Evolutionary conservation across 2,329 filamentous ascomycete species (phyloP), one percentile per base, ranked within the genome.

Genomic region (Xenoacremonium recifei): DNA sequence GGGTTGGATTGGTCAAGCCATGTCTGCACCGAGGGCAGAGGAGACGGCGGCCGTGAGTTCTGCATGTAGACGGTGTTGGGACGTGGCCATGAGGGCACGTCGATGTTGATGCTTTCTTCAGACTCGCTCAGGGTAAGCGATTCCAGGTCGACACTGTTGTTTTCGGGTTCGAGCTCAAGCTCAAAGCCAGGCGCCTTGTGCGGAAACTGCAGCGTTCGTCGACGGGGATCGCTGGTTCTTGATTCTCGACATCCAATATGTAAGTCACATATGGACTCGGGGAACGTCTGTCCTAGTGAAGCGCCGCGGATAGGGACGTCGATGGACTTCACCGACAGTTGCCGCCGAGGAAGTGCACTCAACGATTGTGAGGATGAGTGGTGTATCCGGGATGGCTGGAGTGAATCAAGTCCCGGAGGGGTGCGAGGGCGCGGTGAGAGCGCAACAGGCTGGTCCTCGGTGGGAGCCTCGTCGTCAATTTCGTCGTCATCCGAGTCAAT

Each of bases 401-500:
- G 23, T 27, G 23, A 27, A 27, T 27, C 23, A 27, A 27, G 23
- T 7, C 23, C 7, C 9, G 23, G 43, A 2, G 57, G 62, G 16
- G 61, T 62, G 10, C 52, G 58, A 11, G 64, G 62, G 37, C 64
- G 48, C 3, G 64, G 63, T 10, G 61, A 61, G 11, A 62, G 47
- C 16, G 51, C 36, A 21, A 31, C 38, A 6, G 53, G 37, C 25
- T 41, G 48, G 5, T 50, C 45, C n/a, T 40, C 45, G 15, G 30
- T 35, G 3, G 53, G 48, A 10, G 33, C 32, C 4, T 52, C 42
- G n/a, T 49, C 33, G 1, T 42, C 47, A 27, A 50, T 39, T 7
- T 57, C 54, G 7, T 64, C 63, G 2, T 54, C 50, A 31, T 68
- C 65, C 2, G 65, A 66, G 23, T 68, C 64, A 12, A 51, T 47